A percentile compares a stretch with the other conserved stretches of the same genome.
Evolutionary conservation across 805 yeast genomes (phyloP).

Genomic region (Hanseniaspora mollemarum): DNA sequence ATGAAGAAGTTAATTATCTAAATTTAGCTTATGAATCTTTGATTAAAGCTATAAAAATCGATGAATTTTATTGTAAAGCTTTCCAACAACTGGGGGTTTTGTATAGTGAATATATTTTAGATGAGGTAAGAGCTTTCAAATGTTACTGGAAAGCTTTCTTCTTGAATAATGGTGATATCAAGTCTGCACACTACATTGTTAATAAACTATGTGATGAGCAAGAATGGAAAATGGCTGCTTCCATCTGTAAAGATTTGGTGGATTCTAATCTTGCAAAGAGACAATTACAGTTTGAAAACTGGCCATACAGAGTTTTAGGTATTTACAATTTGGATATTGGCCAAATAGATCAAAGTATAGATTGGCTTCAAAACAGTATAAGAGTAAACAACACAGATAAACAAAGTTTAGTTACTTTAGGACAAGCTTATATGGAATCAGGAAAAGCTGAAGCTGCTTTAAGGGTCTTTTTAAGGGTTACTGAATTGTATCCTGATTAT

Average conservation of each 20-base stretch:
- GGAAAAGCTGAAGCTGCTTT: conserved; percentile 81
- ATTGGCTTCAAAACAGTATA: conserved; percentile 77
- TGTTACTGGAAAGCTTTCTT: conserved; percentile 87
- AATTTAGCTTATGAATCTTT: conserved; percentile 47
- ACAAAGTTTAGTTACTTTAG: conserved; percentile 88
- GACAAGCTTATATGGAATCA: conserved; percentile 81
- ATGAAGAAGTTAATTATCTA: conserved; percentile 25
- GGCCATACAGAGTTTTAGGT: conserved; percentile 89
- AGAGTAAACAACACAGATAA: conserved; percentile 55
- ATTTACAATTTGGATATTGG: conserved; percentile 59
- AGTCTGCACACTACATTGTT: conserved; percentile 64
- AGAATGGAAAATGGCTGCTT: conserved; percentile 80
- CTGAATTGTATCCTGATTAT: conserved; percentile 40
- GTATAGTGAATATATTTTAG: conserved; percentile 49
- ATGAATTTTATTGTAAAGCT: conserved; percentile 60
- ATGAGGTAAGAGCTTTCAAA: conserved; percentile 59
- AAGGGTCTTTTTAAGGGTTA: conserved; percentile 64
- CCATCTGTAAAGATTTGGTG: conserved; percentile 55
- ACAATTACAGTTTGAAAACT: conserved; percentile 38
- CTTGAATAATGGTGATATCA: conserved; percentile 60
- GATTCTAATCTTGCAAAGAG: conserved; percentile 51
- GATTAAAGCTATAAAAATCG: conserved; percentile 50
- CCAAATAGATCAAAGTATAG: conserved; percentile 68
- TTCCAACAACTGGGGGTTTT: conserved; percentile 70
- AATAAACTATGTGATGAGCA: conserved; percentile 50